Evolutionary conservation across 2,329 filamentous ascomycete genomes (phyloP), one percentile per base, ranked within the genome.

Genomic region (Ophiosphaerella narmari): DNA sequence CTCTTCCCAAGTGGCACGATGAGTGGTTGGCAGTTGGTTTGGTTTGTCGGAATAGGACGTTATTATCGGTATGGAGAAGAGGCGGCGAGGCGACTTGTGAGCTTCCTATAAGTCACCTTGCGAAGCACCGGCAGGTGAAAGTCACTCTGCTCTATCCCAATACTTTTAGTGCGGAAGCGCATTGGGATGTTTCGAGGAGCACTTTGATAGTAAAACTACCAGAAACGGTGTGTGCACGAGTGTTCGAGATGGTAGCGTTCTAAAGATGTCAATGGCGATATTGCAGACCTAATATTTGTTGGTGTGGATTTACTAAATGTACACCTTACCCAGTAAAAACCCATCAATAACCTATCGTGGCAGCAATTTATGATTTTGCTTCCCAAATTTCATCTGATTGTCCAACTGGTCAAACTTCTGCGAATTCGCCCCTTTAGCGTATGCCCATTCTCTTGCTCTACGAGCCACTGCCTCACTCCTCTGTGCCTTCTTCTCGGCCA

Each of bases 401-500:
- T 38, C 21, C 16, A 38, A 12, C 14, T 51, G 50, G 39, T 53
- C 50, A 35, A 41, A 45, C 42, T 62, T 52, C 46, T 62, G 58
- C 37, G 33, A 39, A 37, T 59, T 60, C 29, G 48, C 48, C n/a
- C 45, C 49, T 45, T 52, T 51, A 3, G 51, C 49, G 48, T 54
- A 55, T 6, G 36, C 53, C 57, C 59, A 60, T 31, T 59, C 47
- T 41, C 52, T 50, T 36, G 50, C 55, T 23, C 55, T 24, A 13
- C 47, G 39, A 7, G 60, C 56, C 21, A 51, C 46, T 11, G 43
- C 54, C 47, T 61, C 58, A 18, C 47, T 55, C 33, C 54, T 55
- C 50, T 63, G 55, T 34, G 56, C 54, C 37, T 57, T 62, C 44
- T 60, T 57, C 51, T 60, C 60, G 14, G 60, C 54, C 31, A 62